These are phyloP conservation scores for Lycium ferocissimum DNA, from an alignment of 257 asterid species.

Conservation along the genomic window DNA sequence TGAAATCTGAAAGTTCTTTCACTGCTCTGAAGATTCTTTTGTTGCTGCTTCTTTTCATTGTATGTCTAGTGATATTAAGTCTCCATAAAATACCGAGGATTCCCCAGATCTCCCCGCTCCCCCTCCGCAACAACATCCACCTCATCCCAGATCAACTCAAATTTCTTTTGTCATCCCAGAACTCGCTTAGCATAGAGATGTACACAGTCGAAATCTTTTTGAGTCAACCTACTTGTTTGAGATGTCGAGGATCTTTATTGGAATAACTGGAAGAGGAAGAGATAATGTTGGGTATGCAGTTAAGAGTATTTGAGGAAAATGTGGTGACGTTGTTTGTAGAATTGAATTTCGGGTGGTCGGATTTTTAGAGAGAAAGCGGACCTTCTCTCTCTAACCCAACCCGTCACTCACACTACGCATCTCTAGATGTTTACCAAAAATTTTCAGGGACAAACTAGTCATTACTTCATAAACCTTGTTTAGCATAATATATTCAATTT, in stretches of 20 bases:
- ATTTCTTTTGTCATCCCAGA: background rate
- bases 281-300: slow-evolving; percentile 14
- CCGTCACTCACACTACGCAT: background rate
- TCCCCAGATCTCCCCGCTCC: background rate
- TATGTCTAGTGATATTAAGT: background rate
- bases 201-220: background rate
- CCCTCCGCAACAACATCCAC: background rate
- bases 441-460: slow-evolving; percentile 20
- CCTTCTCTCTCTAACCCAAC: slow-evolving; percentile 2
- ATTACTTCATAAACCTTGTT: slow-evolving; percentile 22
- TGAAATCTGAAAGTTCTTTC: slow-evolving; percentile 12
- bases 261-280: slow-evolving; percentile 1
- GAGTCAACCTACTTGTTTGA: slow-evolving; percentile 19
- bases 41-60: background rate
- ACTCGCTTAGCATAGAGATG: background rate
- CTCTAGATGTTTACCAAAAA: background rate
- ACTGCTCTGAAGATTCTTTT: background rate
- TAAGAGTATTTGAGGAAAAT: slow-evolving; percentile 14
- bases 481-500: background rate
- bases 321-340: slow-evolving; percentile 16
- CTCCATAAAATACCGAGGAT: slow-evolving; percentile 1
- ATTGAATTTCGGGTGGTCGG: background rate
- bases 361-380: background rate
- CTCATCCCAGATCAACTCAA: slow-evolving; percentile 18
- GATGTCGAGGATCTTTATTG: background rate